These are phyloP conservation scores for Chondrus crispus DNA, from an alignment of 23 red algal genomes.

Conservation along the genomic window DNA sequence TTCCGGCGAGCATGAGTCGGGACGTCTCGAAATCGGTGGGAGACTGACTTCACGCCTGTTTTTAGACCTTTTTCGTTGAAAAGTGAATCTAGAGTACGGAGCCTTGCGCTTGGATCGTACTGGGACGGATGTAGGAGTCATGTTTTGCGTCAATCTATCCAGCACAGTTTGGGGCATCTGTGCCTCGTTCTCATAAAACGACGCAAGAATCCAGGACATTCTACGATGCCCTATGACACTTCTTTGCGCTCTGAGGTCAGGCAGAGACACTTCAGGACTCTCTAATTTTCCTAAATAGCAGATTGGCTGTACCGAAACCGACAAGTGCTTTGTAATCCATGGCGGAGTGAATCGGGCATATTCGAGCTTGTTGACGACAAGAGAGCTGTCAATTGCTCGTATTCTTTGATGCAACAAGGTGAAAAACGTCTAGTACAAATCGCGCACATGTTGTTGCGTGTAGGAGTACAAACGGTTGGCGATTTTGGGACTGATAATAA, in stretches of 20 bases:
- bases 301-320: not conserved
- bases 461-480: not conserved
- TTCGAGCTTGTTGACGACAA: not conserved
- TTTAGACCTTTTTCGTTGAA: no score
- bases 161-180: not conserved
- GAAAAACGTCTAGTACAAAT: constrained; percentile 27
- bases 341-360: constrained; percentile 30
- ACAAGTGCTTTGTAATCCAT: constrained; percentile 13
- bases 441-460: not conserved
- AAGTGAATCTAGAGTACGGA: no score
- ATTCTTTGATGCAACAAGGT: constrained; percentile 5
- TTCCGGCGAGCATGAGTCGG: no score
- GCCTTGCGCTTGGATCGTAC: no score
- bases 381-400: constrained; percentile 1
- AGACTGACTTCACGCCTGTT: no score
- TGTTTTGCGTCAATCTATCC: no score
- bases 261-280: no score
- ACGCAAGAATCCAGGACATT: constrained; percentile 17
- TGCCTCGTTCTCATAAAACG: constrained; percentile 32
- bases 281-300: not conserved
- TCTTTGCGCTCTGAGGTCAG: constrained; percentile 29
- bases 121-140: no score
- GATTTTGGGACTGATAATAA: not conserved
- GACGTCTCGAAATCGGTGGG: no score
- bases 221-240: constrained; percentile 13